Evolutionary conservation across 345 rosid genomes (phyloP).

Genomic region (Atalantia buxifolia): DNA sequence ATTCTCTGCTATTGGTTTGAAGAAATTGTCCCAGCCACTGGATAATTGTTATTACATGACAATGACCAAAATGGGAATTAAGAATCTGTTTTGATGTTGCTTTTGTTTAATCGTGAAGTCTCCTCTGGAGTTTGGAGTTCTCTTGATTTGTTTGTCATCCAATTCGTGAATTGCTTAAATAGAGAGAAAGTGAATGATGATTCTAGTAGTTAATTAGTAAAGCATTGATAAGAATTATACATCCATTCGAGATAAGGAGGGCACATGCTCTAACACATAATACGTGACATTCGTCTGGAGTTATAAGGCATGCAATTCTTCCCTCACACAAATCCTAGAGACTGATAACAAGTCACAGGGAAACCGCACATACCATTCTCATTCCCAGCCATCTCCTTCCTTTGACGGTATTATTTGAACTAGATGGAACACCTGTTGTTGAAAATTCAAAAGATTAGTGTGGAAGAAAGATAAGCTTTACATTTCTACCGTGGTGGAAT

Average conservation of each 20-base stretch:
- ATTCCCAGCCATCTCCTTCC: not conserved
- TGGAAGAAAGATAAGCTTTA: no score
- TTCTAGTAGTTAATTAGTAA: no score
- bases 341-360: not conserved
- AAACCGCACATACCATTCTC: not conserved
- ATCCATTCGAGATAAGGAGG: not conserved
- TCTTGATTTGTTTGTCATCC: not conserved
- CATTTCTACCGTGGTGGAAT: no score
- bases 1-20: not conserved
- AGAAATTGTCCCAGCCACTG: not conserved
- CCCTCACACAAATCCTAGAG: not conserved
- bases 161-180: no score
- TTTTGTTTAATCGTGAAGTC: not conserved
- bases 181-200: no score
- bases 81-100: not conserved
- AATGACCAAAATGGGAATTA: not conserved
- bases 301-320: not conserved
- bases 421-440: not conserved
- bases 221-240: not conserved
- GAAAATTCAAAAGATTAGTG: no score
- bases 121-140: not conserved
- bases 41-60: not conserved
- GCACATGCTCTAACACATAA: not conserved
- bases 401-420: not conserved
- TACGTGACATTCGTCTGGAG: not conserved